Evolutionary conservation across 1,284 basidiomycete genomes (phyloP).

Genomic region (Rhodotorula sp.): DNA sequence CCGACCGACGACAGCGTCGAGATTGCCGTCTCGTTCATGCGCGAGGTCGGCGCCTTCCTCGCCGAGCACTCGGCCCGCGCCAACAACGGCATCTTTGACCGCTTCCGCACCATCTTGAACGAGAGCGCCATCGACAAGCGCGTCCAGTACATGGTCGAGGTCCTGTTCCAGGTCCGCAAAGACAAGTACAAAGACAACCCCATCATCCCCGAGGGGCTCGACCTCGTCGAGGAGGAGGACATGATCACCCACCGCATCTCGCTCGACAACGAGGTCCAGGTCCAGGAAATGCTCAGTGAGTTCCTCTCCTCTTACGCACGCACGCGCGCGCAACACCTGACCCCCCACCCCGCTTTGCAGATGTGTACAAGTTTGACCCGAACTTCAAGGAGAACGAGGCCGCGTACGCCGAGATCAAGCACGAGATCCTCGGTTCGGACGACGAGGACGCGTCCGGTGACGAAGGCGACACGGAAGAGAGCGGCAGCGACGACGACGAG

Average conservation of each 20-base stretch:
- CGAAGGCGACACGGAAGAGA: slow-evolving; percentile 66
- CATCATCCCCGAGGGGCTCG: slow-evolving; percentile 84
- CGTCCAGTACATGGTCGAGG: slow-evolving; percentile 99
- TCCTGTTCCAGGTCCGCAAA: slow-evolving; percentile 94
- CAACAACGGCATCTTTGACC: slow-evolving; percentile 87
- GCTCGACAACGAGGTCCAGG: slow-evolving; percentile 86
- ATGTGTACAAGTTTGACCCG: slow-evolving; percentile 93
- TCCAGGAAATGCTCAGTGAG: slow-evolving; percentile 90
- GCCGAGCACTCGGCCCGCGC: slow-evolving; percentile 91
- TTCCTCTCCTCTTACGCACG: slow-evolving; percentile 33
- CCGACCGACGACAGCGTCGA: slow-evolving; percentile 98
- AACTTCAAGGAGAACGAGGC: slow-evolving; percentile 89
- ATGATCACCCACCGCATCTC: slow-evolving; percentile 92
- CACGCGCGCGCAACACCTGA: not conserved
- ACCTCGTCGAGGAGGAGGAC: slow-evolving; percentile 95
- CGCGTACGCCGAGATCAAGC: slow-evolving; percentile 85
- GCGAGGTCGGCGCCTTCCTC: slow-evolving; percentile 94
- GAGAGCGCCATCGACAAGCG: slow-evolving; percentile 92
- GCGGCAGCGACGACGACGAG: slow-evolving; percentile 60
- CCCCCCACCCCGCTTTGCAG: slow-evolving; percentile 51
- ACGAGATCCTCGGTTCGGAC: slow-evolving; percentile 79
- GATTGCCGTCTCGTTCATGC: slow-evolving; percentile 95
- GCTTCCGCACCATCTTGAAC: slow-evolving; percentile 93
- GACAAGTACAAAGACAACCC: slow-evolving; percentile 99
- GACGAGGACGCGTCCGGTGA: slow-evolving; percentile 58